Evolutionary conservation across 371 early-diverging fungal genomes (phyloP).

Genomic region (Cokeromyces recurvatus): DNA sequence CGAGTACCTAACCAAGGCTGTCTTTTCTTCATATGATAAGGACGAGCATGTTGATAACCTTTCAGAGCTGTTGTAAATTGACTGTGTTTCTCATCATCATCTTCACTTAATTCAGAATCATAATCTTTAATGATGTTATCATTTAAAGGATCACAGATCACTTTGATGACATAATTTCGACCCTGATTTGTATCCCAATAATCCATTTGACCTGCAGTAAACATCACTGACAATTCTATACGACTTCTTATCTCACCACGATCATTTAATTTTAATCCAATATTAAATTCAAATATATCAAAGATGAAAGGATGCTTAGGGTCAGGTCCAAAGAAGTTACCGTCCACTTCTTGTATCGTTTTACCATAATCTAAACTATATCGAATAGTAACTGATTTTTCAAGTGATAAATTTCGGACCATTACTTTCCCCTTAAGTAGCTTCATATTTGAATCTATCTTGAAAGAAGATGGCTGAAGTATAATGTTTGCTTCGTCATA

Average conservation of each 20-base stretch:
- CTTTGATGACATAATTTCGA: constrained; percentile 42
- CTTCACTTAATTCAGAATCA: not conserved
- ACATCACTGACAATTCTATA: constrained; percentile 13
- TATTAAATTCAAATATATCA: constrained; percentile 23
- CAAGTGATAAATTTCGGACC: constrained; percentile 71
- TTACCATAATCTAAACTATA: constrained; percentile 65
- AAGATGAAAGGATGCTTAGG: constrained; percentile 11
- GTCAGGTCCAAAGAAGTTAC: constrained; percentile 42
- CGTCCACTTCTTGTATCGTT: constrained; percentile 49
- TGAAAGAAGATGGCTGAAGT: constrained; percentile 3
- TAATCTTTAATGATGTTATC: constrained; percentile 3
- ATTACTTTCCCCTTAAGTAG: constrained; percentile 49
- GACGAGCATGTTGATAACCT: constrained; percentile 19
- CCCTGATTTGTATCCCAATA: constrained; percentile 76
- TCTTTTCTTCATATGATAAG: constrained; percentile 16
- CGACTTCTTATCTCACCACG: constrained; percentile 21
- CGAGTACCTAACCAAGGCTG: constrained; percentile 22
- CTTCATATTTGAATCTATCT: constrained; percentile 26
- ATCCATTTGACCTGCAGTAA: constrained; percentile 52
- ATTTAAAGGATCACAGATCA: constrained; percentile 24
- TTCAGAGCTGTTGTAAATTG: constrained; percentile 21
- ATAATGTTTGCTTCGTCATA: no score
- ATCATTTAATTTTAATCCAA: constrained; percentile 17
- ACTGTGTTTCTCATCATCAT: constrained; percentile 16
- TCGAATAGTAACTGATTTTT: constrained; percentile 61